These are phyloP conservation scores for Canavalia gladiata DNA, from an alignment of 306 rosid genomes.

Conservation along the genomic window DNA sequence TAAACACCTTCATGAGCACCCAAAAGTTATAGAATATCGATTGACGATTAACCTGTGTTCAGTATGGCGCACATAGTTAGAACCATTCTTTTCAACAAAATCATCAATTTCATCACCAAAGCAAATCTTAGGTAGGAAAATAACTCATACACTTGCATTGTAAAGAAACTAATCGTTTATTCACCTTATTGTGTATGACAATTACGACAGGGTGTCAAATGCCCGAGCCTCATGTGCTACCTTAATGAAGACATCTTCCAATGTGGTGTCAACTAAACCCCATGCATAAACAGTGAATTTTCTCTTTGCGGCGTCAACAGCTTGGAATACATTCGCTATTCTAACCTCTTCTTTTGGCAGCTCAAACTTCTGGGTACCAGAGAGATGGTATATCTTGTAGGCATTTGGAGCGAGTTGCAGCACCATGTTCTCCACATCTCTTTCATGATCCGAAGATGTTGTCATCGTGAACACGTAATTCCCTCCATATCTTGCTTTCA, in stretches of 20 bases:
- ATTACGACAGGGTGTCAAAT: conserved; percentile 57
- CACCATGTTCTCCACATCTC: conserved; percentile 77
- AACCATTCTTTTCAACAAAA: neutral
- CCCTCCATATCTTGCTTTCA: conserved; percentile 93
- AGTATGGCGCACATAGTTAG: neutral
- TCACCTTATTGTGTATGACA: neutral
- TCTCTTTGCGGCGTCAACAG: conserved; percentile 78
- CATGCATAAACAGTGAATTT: conserved; percentile 82
- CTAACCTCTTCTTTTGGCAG: conserved; percentile 80
- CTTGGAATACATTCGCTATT: conserved; percentile 75
- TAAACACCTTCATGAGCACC: too few species aligned
- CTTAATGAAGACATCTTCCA: conserved; percentile 94
- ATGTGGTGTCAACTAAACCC: conserved; percentile 86
- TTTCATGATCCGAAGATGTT: conserved; percentile 69
- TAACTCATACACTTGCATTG: too few species aligned
- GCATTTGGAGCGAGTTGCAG: conserved; percentile 72
- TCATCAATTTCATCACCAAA: conserved; percentile 2
- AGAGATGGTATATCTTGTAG: conserved; percentile 70
- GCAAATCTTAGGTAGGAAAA: neutral
- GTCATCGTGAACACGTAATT: conserved; percentile 90
- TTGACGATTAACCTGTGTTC: neutral
- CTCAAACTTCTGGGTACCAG: conserved; percentile 96
- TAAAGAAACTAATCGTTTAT: too few species aligned
- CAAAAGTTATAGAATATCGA: too few species aligned
- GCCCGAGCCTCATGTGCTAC: conserved; percentile 73